These are phyloP conservation scores for Sphagnum tenellum DNA, from an alignment of 225 moss, liverwort and hornwort genomes.

Conservation along the genomic window DNA sequence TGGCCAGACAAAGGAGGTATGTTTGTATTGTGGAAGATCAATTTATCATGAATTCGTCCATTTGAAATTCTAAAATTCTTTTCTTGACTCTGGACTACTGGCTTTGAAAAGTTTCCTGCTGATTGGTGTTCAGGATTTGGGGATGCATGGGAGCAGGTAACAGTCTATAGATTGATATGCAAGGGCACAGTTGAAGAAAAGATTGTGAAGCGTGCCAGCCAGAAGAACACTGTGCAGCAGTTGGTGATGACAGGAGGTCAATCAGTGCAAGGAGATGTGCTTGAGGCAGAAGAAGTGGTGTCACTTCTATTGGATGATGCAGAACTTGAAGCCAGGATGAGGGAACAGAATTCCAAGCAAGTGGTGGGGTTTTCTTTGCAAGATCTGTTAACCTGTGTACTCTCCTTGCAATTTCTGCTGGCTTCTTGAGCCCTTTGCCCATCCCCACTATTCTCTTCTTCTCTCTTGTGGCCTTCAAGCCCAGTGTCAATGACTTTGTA, in stretches of 20 bases:
- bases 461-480: too few relatives aligned
- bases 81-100: too few relatives aligned
- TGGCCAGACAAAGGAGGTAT: constrained; percentile 91
- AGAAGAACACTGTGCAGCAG: constrained; percentile 91
- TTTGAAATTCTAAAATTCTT: too few relatives aligned
- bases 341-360: constrained; percentile 64
- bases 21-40: neutral
- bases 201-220: constrained; percentile 83
- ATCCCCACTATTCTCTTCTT: too few relatives aligned
- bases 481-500: too few relatives aligned
- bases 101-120: too few relatives aligned
- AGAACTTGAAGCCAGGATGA: constrained; percentile 73
- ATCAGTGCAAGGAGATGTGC: constrained; percentile 76
- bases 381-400: too few relatives aligned
- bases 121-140: too few relatives aligned
- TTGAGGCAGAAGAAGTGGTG: constrained; percentile 86
- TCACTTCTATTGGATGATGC: constrained; percentile 81
- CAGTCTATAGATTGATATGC: constrained; percentile 88
- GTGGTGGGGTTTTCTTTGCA: constrained; percentile 20
- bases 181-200: constrained; percentile 95
- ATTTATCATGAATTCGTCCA: neutral
- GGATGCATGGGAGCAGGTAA: constrained; percentile 45
- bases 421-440: too few relatives aligned
- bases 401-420: too few relatives aligned
- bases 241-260: constrained; percentile 88